These are phyloP conservation scores for Lobulomyces angularis DNA, from an alignment of 192 early-diverging fungal genomes.

Conservation along the genomic window DNA sequence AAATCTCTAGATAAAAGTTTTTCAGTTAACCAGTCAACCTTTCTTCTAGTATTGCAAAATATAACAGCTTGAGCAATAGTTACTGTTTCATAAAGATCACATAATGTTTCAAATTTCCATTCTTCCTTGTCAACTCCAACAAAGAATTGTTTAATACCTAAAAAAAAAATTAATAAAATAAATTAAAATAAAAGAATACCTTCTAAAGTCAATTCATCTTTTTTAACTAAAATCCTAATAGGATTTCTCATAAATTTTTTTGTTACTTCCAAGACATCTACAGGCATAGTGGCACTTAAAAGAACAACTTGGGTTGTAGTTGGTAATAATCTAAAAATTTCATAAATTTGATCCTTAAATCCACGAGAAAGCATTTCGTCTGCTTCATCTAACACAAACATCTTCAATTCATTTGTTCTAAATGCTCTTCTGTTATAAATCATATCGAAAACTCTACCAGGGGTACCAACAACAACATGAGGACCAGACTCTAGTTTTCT, in stretches of 20 bases:
- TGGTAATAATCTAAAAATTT: conserved; percentile 88
- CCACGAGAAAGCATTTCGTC: conserved; percentile 98
- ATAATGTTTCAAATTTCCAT: conserved; percentile 97
- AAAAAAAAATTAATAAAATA: no score
- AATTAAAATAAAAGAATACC: no score
- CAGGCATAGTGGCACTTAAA: conserved; percentile 92
- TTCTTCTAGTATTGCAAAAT: conserved; percentile 99
- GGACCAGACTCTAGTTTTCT: conserved; percentile 63
- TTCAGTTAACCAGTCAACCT: conserved; percentile 99
- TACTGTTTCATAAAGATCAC: conserved; percentile 96
- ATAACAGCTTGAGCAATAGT: conserved; percentile 98
- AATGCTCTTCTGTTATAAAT: conserved; percentile 75
- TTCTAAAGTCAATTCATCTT: conserved; percentile 89
- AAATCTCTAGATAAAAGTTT: conserved; percentile 82
- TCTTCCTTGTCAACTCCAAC: conserved; percentile 98
- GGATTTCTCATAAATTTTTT: conserved; percentile 98
- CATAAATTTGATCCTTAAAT: conserved; percentile 98
- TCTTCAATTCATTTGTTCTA: conserved; percentile 75
- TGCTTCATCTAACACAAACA: conserved; percentile 98
- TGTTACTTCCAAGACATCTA: conserved; percentile 89
- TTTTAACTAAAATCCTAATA: conserved; percentile 96
- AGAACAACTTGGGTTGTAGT: conserved; percentile 87
- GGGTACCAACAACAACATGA: conserved; percentile 95
- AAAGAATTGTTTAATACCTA: conserved; percentile 92
- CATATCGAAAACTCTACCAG: conserved; percentile 98